Conservation (phyloP, 495 filamentous ascomycete genomes). For the Aspergillus affinis region DNA sequence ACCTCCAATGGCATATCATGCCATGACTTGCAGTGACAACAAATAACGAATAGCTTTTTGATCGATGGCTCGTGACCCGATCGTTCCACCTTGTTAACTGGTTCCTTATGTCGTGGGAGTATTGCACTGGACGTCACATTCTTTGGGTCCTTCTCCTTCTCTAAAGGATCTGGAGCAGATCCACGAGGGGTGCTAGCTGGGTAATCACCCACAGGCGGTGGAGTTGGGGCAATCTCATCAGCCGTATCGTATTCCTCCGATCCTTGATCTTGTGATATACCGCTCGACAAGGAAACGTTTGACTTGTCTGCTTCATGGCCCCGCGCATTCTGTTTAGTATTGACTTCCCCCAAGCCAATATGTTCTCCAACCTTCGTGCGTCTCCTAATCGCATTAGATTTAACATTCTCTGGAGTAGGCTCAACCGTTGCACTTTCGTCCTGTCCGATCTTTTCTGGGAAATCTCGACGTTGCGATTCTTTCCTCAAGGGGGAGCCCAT, state of each 20-base stretch:
- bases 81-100: slow-evolving; percentile 21
- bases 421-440: background rate
- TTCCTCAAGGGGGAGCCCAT: background rate
- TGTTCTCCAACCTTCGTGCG: background rate
- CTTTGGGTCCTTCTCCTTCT: background rate
- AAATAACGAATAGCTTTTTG: slow-evolving; percentile 77
- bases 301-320: background rate
- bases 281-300: slow-evolving; percentile 19
- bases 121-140: background rate
- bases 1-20: slow-evolving; percentile 76
- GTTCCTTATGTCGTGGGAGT: slow-evolving; percentile 5
- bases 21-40: slow-evolving; percentile 78
- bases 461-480: background rate
- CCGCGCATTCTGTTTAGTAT: background rate
- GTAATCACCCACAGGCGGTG: background rate
- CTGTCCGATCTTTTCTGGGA: background rate
- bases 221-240: slow-evolving; percentile 24
- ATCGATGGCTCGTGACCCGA: slow-evolving; percentile 47
- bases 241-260: slow-evolving; percentile 41
- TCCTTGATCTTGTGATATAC: slow-evolving; percentile 18
- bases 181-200: background rate
- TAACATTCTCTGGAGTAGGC: background rate
- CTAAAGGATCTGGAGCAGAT: background rate
- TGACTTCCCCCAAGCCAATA: background rate
- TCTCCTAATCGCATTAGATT: background rate